These are phyloP conservation scores for Sordariomycetes sp. DNA, from an alignment of 2,329 filamentous ascomycete species.

Conservation along the genomic window DNA sequence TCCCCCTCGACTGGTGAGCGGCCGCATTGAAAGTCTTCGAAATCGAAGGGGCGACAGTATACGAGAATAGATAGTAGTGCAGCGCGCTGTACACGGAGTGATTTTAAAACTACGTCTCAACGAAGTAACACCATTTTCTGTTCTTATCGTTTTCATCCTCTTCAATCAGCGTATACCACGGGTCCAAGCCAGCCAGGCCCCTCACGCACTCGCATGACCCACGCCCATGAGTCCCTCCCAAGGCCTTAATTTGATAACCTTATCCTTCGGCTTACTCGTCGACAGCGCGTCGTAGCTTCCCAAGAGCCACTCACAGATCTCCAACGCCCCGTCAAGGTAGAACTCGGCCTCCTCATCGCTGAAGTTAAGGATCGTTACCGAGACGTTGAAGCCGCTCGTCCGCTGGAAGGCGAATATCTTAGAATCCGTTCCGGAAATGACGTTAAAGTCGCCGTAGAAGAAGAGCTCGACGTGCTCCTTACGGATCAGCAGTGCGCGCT, in stretches of 20 bases:
- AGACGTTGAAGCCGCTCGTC: not conserved
- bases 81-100: too few species aligned
- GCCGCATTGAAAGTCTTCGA: too few species aligned
- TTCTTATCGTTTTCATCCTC: too few species aligned
- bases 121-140: too few species aligned
- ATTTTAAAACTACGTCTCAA: too few species aligned
- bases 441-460: slow-evolving; percentile 46
- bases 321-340: not conserved
- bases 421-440: not conserved
- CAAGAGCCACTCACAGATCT: not conserved
- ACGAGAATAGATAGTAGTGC: too few species aligned
- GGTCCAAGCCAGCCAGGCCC: too few species aligned
- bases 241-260: not conserved
- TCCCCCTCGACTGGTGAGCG: too few species aligned
- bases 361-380: slow-evolving; percentile 4
- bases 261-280: not conserved
- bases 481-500: slow-evolving; percentile 43
- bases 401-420: not conserved
- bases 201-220: too few species aligned
- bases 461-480: slow-evolving; percentile 53
- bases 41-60: too few species aligned
- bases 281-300: slow-evolving; percentile 2
- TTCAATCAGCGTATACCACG: too few species aligned
- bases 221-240: slow-evolving; percentile 4
- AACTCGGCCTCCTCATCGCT: slow-evolving; percentile 1